These are phyloP conservation scores for Globisporangium solare DNA, from an alignment of 352 stramenopile species.

Conservation along the genomic window DNA sequence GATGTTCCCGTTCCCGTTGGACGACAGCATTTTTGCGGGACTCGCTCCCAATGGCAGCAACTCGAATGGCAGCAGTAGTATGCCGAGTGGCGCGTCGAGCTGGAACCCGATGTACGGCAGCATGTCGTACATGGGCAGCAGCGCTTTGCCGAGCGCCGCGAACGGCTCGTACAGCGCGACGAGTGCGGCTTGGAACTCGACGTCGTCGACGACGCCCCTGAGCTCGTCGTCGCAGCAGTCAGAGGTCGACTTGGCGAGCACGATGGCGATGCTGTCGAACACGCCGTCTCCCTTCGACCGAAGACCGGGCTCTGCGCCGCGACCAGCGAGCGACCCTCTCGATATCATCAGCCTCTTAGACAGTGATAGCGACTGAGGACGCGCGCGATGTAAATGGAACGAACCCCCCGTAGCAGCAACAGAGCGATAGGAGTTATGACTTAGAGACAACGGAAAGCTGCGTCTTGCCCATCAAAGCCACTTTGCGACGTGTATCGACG, in stretches of 20 bases:
- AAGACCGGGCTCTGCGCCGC: conserved; percentile 1
- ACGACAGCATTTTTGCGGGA: conserved; percentile 46
- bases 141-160: conserved; percentile 7
- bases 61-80: conserved; percentile 15
- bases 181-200: conserved; percentile 8
- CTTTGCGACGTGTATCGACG: too few species aligned
- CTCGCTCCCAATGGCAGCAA: conserved; percentile 18
- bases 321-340: conserved; percentile 23
- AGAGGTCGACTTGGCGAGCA: conserved; percentile 46
- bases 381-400: background rate
- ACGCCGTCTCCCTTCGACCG: conserved; percentile 45
- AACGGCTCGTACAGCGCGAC: background rate
- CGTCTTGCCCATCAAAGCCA: too few species aligned
- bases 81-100: conserved; percentile 22
- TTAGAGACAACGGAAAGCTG: too few species aligned
- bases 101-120: conserved; percentile 28
- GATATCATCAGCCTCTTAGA: conserved; percentile 79
- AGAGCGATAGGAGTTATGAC: too few species aligned
- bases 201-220: conserved; percentile 2
- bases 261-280: conserved; percentile 64
- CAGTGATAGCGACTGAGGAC: conserved; percentile 59
- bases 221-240: conserved; percentile 22
- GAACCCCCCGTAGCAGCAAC: background rate
- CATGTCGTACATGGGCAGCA: conserved; percentile 18
- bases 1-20: conserved; percentile 53